A percentile compares a stretch with the other conserved stretches of the same genome.
These are phyloP conservation scores for Sporothrix phasma DNA, from an alignment of 2,329 filamentous ascomycete species.

Conservation along the genomic window DNA sequence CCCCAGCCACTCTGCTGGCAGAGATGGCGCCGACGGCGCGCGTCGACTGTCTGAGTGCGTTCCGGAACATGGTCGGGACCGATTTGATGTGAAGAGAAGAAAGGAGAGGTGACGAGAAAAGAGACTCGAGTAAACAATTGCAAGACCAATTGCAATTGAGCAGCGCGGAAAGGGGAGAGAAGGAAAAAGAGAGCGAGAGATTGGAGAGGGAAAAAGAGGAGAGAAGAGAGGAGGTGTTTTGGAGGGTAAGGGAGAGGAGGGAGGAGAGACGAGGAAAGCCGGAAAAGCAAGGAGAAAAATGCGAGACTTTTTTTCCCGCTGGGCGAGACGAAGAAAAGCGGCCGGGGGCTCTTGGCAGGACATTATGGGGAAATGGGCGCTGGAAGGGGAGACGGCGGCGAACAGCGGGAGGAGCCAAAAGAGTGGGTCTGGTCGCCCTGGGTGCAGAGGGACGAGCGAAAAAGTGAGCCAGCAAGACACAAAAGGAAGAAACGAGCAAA, in stretches of 20 bases:
- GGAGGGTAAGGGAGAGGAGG: slow-evolving; percentile 1
- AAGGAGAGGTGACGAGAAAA: slow-evolving; percentile 39
- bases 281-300: slow-evolving; percentile 18
- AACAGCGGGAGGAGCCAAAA: background rate
- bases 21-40: slow-evolving; percentile 90
- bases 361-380: background rate
- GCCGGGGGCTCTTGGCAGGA: slow-evolving; percentile 4
- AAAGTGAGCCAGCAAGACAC: background rate
- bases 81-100: slow-evolving; percentile 11
- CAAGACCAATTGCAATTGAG: slow-evolving; percentile 50
- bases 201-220: slow-evolving; percentile 2
- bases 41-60: slow-evolving; percentile 93
- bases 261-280: slow-evolving; percentile 16
- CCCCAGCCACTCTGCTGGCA: slow-evolving; percentile 85
- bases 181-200: background rate
- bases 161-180: slow-evolving; percentile 8
- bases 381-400: background rate
- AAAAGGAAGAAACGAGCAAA: slow-evolving; percentile 3
- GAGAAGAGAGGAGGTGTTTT: slow-evolving; percentile 8
- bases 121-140: slow-evolving; percentile 27
- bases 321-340: slow-evolving; percentile 14
- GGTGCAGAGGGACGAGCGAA: slow-evolving; percentile 3
- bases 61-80: slow-evolving; percentile 74
- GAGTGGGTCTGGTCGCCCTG: slow-evolving; percentile 2
- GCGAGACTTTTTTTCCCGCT: slow-evolving; percentile 17